A percentile compares a stretch with the other conserved stretches of the same genome.
Conservation (phyloP, 2,329 filamentous ascomycete genomes). For the Chaetothyriales sp. region DNA sequence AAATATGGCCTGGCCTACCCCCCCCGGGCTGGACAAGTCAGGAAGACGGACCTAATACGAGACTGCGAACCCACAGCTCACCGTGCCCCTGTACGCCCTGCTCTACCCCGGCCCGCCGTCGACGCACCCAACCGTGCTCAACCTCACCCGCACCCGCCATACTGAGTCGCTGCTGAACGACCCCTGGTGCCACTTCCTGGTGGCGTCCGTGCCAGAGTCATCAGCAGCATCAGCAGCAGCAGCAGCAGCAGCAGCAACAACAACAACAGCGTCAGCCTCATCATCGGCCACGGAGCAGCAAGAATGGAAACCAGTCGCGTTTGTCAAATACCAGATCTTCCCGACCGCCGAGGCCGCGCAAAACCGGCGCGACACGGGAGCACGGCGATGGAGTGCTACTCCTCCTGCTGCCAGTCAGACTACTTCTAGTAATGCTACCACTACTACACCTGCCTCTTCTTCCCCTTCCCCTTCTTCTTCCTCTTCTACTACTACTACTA, state of each 20-base stretch:
- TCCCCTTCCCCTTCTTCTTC: too few relatives aligned
- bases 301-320: background rate
- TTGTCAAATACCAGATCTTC: background rate
- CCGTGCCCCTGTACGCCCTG: constrained; percentile 2
- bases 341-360: background rate
- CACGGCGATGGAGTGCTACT: background rate
- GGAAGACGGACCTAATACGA: too few relatives aligned
- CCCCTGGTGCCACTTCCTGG: background rate
- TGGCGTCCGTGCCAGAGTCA: background rate
- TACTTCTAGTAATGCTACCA: background rate
- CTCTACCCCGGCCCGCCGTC: constrained; percentile 7
- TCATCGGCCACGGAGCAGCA: background rate
- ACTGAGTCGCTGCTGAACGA: constrained; percentile 1
- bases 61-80: constrained; percentile 4
- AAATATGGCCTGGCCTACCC: too few relatives aligned
- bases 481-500: background rate
- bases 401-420: background rate
- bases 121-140: constrained; percentile 3
- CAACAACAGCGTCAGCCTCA: background rate
- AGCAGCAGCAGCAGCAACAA: too few relatives aligned
- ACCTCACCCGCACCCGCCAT: constrained; percentile 3
- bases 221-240: background rate
- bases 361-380: background rate
- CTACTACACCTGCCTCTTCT: too few relatives aligned
- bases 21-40: too few relatives aligned